These are phyloP conservation scores for Suillus subalutaceus DNA, from an alignment of 768 basidiomycete species.

Conservation along the genomic window DNA sequence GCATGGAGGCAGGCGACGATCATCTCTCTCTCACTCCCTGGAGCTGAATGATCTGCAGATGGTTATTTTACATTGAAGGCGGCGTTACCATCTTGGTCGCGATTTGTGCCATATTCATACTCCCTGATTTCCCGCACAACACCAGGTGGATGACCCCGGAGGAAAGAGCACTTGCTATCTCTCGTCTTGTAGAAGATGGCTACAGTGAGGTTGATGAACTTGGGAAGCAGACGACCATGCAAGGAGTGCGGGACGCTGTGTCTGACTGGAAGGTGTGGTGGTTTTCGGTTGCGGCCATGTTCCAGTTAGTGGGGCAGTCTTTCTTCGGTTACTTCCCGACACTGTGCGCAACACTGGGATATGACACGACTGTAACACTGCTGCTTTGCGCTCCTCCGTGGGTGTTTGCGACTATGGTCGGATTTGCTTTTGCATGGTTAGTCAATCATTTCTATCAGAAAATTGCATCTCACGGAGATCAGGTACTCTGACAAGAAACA, in stretches of 20 bases:
- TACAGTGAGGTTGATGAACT: conserved; percentile 53
- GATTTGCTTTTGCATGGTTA: background rate
- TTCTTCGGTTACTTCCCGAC: background rate
- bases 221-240: conserved; percentile 25
- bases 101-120: conserved; percentile 35
- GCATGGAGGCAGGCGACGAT: conserved; percentile 40
- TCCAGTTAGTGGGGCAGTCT: background rate
- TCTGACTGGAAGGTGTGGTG: conserved; percentile 83
- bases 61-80: conserved; percentile 35
- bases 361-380: background rate
- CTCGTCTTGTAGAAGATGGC: conserved; percentile 36
- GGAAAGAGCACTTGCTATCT: conserved; percentile 34
- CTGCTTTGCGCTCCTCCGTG: background rate
- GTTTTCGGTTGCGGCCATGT: conserved; percentile 59
- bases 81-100: conserved; percentile 37
- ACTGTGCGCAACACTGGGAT: background rate
- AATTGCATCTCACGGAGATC: background rate
- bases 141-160: conserved; percentile 33
- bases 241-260: conserved; percentile 58
- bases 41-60: conserved; percentile 9
- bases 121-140: conserved; percentile 41
- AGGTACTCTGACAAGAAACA: background rate
- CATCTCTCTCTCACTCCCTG: background rate
- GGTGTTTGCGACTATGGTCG: background rate
- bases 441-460: background rate